Evolutionary conservation across 257 asterid species (phyloP).

Genomic region (Mentha longifolia): DNA sequence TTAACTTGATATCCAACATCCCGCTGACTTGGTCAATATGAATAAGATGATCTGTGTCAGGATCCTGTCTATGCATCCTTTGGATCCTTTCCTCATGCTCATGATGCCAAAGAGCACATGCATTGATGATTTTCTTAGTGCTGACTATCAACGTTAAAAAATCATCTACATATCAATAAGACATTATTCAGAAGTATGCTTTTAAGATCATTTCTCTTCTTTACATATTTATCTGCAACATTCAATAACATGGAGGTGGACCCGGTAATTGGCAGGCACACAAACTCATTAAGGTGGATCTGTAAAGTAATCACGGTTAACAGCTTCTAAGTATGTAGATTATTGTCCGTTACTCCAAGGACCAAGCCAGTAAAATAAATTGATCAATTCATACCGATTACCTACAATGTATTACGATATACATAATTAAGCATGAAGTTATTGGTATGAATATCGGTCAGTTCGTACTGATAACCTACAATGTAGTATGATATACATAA

Average conservation of each 20-base stretch:
- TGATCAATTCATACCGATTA: no score
- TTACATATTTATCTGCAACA: slow-evolving; percentile 5
- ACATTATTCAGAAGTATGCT: slow-evolving; percentile 19
- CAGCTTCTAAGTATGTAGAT: slow-evolving; percentile 13
- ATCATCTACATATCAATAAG: background rate
- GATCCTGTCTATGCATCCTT: slow-evolving; percentile 61
- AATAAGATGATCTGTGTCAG: slow-evolving; percentile 66
- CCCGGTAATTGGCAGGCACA: background rate
- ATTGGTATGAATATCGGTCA: no score
- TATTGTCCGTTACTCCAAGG: slow-evolving; percentile 6
- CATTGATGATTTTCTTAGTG: slow-evolving; percentile 17
- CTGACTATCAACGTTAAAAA: slow-evolving; percentile 24
- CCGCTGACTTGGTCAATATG: slow-evolving; percentile 51
- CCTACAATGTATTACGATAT: no score
- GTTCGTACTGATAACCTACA: no score
- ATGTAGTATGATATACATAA: no score
- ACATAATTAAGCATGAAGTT: no score
- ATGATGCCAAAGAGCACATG: slow-evolving; percentile 46
- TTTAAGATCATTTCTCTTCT: slow-evolving; percentile 18
- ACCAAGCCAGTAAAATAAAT: slow-evolving; percentile 18
- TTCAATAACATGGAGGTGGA: slow-evolving; percentile 6
- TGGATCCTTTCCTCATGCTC: slow-evolving; percentile 93
- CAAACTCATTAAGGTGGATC: slow-evolving; percentile 21
- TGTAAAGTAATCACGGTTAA: background rate
- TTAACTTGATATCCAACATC: slow-evolving; percentile 65